Conservation (phyloP, 2,329 filamentous ascomycete genomes). For the Fusarium aywerte region DNA sequence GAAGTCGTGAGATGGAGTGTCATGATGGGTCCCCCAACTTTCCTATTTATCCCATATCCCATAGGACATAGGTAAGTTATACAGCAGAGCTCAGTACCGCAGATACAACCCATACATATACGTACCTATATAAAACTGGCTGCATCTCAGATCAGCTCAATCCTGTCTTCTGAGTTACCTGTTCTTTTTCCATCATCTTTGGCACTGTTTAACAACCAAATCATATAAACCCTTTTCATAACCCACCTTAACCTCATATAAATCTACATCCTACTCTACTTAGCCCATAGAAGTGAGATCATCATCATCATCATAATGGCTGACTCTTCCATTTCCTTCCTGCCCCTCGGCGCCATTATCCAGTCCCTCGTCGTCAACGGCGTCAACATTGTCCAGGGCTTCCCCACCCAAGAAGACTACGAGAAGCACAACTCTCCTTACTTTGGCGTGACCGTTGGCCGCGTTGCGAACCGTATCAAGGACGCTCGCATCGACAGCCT, state of each 20-base stretch:
- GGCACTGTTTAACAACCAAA: neutral
- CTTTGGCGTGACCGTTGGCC: constrained; percentile 95
- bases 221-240: constrained; percentile 19
- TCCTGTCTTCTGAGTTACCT: constrained; percentile 5
- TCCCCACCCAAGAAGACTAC: constrained; percentile 81
- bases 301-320: constrained; percentile 52
- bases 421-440: constrained; percentile 77
- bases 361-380: constrained; percentile 82
- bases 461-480: constrained; percentile 82
- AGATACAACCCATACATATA: constrained; percentile 2
- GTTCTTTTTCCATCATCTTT: constrained; percentile 1
- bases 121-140: constrained; percentile 33
- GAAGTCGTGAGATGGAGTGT: constrained; percentile 36
- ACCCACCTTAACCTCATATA: constrained; percentile 7
- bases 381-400: constrained; percentile 88
- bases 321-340: constrained; percentile 69
- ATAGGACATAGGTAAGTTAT: neutral
- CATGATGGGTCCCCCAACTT: constrained; percentile 39
- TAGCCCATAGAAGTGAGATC: constrained; percentile 11
- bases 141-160: constrained; percentile 21
- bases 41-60: constrained; percentile 39
- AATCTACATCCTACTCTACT: neutral
- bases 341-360: constrained; percentile 82
- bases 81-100: neutral
- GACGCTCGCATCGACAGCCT: constrained; percentile 75